Conservation (phyloP, 495 filamentous ascomycete genomes). For the Penicillium salamii region DNA sequence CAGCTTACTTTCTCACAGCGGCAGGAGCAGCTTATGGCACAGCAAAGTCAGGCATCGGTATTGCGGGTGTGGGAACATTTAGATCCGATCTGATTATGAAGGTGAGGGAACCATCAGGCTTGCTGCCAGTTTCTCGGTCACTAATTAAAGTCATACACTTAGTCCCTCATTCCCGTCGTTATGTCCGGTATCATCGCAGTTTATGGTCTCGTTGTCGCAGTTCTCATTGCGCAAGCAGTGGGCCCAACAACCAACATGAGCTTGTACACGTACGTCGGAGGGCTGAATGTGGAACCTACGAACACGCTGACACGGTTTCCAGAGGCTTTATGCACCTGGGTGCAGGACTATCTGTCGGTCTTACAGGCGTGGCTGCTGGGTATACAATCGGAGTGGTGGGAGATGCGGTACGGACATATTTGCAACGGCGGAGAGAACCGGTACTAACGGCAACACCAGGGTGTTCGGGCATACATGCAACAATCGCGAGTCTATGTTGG, state of each 20-base stretch:
- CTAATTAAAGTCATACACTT: slow-evolving; percentile 10
- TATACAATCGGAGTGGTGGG: slow-evolving; percentile 96
- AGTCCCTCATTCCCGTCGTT: slow-evolving; percentile 94
- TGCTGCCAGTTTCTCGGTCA: slow-evolving; percentile 2
- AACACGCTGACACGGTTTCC: slow-evolving; percentile 17
- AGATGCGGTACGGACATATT: slow-evolving; percentile 60
- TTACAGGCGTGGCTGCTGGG: slow-evolving; percentile 91
- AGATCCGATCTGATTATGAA: slow-evolving; percentile 98
- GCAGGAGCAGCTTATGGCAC: slow-evolving; percentile 96
- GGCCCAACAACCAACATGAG: slow-evolving; percentile 68
- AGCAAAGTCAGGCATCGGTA: slow-evolving; percentile 94
- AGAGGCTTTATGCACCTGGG: slow-evolving; percentile 91
- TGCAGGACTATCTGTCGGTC: slow-evolving; percentile 85
- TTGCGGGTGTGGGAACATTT: slow-evolving; percentile 89
- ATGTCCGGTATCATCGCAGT: slow-evolving; percentile 99
- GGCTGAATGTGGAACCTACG: not conserved
- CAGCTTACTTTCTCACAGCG: slow-evolving; percentile 50
- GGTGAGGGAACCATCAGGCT: slow-evolving; percentile 42
- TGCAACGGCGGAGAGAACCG: not conserved
- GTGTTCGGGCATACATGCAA: slow-evolving; percentile 90
- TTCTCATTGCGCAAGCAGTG: slow-evolving; percentile 87
- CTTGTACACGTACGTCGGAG: slow-evolving; percentile 69
- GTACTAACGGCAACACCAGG: slow-evolving; percentile 45
- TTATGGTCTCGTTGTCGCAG: slow-evolving; percentile 93
- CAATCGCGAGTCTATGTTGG: slow-evolving; percentile 95